These are phyloP conservation scores for Collybia sp. DNA, from an alignment of 768 basidiomycete genomes.

Conservation along the genomic window DNA sequence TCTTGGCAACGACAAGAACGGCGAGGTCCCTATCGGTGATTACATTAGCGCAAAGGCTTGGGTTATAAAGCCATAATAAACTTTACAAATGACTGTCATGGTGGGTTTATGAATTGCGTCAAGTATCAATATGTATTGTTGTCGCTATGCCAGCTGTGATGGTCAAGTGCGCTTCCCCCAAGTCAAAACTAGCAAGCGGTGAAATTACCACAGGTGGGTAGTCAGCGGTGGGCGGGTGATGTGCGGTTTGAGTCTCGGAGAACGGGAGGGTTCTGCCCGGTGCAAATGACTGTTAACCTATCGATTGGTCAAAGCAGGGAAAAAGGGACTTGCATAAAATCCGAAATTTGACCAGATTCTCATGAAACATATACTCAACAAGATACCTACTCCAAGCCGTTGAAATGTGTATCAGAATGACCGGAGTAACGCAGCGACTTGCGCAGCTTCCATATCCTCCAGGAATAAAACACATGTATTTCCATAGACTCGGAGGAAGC, in stretches of 20 bases:
- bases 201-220: neutral
- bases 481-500: no score
- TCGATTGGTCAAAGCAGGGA: no score
- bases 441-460: slow-evolving; percentile 7
- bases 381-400: neutral
- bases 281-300: neutral
- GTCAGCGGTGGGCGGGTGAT: neutral
- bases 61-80: no score
- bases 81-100: slow-evolving; percentile 1
- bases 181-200: slow-evolving; percentile 1
- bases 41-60: no score
- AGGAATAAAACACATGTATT: slow-evolving; percentile 4
- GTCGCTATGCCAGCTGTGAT: slow-evolving; percentile 5
- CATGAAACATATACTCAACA: neutral
- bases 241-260: slow-evolving; percentile 1
- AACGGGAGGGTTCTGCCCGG: neutral
- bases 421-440: neutral
- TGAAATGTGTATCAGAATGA: neutral
- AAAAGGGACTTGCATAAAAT: slow-evolving; percentile 2
- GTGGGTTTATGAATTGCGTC: neutral
- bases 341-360: neutral
- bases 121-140: neutral
- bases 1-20: no score
- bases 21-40: no score
- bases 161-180: slow-evolving; percentile 1